Conservation (phyloP, 148 eudicot species). For the Nepenthes mirabilis region DNA sequence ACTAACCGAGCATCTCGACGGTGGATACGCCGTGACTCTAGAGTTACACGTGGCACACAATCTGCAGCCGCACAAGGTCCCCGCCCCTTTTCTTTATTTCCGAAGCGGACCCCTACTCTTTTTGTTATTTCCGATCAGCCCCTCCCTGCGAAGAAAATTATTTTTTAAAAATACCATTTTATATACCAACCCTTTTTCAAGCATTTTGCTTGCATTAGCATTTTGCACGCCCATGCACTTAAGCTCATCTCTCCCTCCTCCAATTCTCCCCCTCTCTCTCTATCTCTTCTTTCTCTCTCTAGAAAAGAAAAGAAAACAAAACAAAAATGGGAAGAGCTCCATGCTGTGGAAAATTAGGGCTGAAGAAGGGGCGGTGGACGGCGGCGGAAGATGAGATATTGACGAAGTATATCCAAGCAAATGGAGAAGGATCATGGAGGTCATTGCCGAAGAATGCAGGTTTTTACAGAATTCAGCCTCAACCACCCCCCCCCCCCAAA, state of each 20-base stretch:
- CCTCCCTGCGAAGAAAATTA: too few species aligned
- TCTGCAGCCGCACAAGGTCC: conserved; percentile 8
- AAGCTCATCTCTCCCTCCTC: too few species aligned
- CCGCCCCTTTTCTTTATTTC: too few species aligned
- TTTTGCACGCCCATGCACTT: too few species aligned
- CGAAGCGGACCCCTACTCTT: neutral
- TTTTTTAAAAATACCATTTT: too few species aligned
- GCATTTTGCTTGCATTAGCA: too few species aligned
- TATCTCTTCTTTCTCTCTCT: too few species aligned
- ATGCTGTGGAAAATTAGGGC: conserved; percentile 74
- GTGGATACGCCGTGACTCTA: conserved; percentile 27
- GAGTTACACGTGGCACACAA: conserved; percentile 23
- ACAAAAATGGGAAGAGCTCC: conserved; percentile 71
- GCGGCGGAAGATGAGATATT: conserved; percentile 60
- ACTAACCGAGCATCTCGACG: conserved; percentile 16
- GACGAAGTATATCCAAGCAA: conserved; percentile 35
- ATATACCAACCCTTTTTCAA: too few species aligned
- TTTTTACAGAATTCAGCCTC: conserved; percentile 1
- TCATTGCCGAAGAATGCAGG: conserved; percentile 88
- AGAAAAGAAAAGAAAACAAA: too few species aligned
- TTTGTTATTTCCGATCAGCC: too few species aligned
- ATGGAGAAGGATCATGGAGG: conserved; percentile 95
- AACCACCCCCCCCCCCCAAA: too few species aligned
- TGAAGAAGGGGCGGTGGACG: conserved; percentile 79
- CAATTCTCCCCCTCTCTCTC: too few species aligned